Evolutionary conservation across 2,329 filamentous ascomycete genomes (phyloP), one percentile per base, ranked within the genome.

Genomic region (Monosporascus sp.): DNA sequence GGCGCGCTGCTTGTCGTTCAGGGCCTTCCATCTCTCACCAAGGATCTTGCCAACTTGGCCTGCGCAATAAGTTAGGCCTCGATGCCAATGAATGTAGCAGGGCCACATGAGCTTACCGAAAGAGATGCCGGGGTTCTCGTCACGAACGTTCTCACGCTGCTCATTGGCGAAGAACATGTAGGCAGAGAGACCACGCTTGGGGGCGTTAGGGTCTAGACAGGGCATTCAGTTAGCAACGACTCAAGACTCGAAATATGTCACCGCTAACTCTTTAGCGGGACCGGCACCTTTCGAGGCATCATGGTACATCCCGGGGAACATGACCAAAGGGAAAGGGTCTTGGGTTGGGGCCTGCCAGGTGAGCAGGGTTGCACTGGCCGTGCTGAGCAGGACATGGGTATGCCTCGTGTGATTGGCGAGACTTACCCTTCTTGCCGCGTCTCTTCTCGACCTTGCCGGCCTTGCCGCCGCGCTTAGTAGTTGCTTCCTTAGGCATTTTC

Each of bases 131-230:
- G 93, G 93, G 83, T 97, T 97, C 76, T 97, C 93, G 72, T 96
- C 91, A 66, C 94, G 90, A 65, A 99, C 94, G 74, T 94, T 96
- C 72, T 97, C 93, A 66, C 94, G 92, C 79, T 97, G 90, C 78
- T 97, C 94, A 71, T 97, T 97, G 84, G 94, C 94, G 74, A 97
- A 99, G 88, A 97, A 97, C 94, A 99, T 99, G 85, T 99, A 99
- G 60, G 94, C 94, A 51, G 94, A 97, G 49, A 99, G 90, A 80
- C 93, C 94, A 76, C 94, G 91, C 91, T 97, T 99, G 73, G 94
- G 94, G 56, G 92, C 93, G 77, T 97, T 97, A 75, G 91, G 91
- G 76, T 97, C 92, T 96, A 35, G 31, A 35, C 31, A 14, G 11
- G 66, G 8, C 17, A 20, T 11, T 54, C 39, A 58, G 61, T 55